A percentile compares a stretch with the other conserved stretches of the same genome.
Conservation (phyloP, 805 yeast genomes). For the Candida sphagnicola region DNA sequence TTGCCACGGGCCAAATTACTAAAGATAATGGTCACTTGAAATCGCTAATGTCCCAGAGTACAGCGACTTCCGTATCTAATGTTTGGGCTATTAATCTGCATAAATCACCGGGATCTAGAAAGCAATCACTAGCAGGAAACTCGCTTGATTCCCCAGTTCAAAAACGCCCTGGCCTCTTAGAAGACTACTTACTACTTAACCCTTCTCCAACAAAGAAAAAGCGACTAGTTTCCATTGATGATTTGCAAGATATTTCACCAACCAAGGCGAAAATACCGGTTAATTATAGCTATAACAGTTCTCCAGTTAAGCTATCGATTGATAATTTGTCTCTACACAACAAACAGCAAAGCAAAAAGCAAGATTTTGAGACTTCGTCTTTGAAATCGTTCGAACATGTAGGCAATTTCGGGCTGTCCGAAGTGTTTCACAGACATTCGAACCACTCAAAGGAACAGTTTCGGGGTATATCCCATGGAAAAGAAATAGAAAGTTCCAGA, state of each 20-base stretch:
- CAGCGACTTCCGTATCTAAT: slow-evolving; percentile 6
- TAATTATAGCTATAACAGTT: neutral
- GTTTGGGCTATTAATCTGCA: slow-evolving; percentile 38
- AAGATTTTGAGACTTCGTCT: neutral
- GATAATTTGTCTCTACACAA: neutral
- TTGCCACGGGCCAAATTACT: slow-evolving; percentile 58
- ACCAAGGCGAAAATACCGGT: slow-evolving; percentile 1
- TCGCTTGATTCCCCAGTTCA: slow-evolving; percentile 1
- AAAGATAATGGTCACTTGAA: slow-evolving; percentile 68
- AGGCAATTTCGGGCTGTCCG: neutral
- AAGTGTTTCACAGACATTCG: no score
- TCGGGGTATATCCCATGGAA: no score
- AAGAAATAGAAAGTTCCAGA: no score
- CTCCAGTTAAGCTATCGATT: neutral
- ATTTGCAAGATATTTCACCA: slow-evolving; percentile 5
- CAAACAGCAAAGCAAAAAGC: neutral
- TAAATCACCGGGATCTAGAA: slow-evolving; percentile 7
- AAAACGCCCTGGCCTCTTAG: slow-evolving; percentile 6
- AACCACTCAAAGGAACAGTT: no score
- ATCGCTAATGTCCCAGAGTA: slow-evolving; percentile 28
- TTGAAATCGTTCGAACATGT: neutral
- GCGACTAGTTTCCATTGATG: slow-evolving; percentile 1
- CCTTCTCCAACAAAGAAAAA: slow-evolving; percentile 28
- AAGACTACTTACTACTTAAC: slow-evolving; percentile 22
- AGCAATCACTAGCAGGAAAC: slow-evolving; percentile 6